Conservation (phyloP, 1,284 basidiomycete genomes). For the Veloporphyrellus conicus region DNA sequence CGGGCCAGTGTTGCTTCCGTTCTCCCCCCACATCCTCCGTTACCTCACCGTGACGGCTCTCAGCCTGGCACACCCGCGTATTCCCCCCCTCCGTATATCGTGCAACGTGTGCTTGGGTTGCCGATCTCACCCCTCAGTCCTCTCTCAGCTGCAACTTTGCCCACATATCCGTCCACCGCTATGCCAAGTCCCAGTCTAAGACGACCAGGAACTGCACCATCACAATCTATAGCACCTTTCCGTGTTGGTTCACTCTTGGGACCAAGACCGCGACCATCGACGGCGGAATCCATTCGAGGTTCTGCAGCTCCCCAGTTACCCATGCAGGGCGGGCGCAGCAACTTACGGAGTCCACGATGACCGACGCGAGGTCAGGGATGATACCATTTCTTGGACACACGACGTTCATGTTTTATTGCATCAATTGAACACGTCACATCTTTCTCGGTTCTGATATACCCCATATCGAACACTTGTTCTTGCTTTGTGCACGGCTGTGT, state of each 20-base stretch:
- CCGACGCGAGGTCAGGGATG: not conserved
- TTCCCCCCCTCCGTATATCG: constrained; percentile 28
- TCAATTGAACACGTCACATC: not conserved
- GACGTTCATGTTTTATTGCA: not conserved
- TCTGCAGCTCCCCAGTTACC: constrained; percentile 26
- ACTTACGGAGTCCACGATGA: constrained; percentile 15
- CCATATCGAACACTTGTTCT: constrained; percentile 1
- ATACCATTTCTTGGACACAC: constrained; percentile 23
- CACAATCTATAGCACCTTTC: not conserved
- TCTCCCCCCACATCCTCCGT: constrained; percentile 50
- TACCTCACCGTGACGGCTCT: constrained; percentile 36
- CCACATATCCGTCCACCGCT: not conserved
- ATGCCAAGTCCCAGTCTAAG: not conserved
- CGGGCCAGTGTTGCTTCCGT: constrained; percentile 37
- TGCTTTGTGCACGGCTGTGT: not conserved
- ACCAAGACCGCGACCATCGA: constrained; percentile 28
- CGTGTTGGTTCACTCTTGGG: constrained; percentile 29
- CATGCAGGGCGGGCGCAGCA: constrained; percentile 30
- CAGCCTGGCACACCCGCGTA: constrained; percentile 14
- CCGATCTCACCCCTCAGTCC: constrained; percentile 24
- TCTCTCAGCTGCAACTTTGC: not conserved
- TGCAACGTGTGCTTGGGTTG: constrained; percentile 31
- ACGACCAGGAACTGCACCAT: constrained; percentile 11
- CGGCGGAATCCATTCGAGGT: constrained; percentile 20
- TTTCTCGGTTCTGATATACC: constrained; percentile 22